Evolutionary conservation across 148 eudicot genomes (phyloP), one percentile per base, ranked within the genome.

Genomic region (Beta vulgaris): DNA sequence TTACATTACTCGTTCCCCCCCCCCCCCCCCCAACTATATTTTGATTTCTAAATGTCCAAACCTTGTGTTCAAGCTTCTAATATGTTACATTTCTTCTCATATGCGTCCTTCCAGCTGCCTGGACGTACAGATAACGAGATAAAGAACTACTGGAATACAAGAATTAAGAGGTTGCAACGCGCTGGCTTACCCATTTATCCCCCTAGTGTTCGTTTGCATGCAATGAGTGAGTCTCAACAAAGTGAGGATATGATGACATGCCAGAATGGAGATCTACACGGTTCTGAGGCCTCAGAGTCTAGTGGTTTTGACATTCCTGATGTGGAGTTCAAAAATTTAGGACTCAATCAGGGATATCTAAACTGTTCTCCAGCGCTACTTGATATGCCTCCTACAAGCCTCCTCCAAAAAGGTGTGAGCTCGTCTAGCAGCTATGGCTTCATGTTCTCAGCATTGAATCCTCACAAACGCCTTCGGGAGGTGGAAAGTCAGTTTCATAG

Each of bases 81-180:
- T 63, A n/a, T 43, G 48, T 46, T 65, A 2, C 18, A 21, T 11
- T 66, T 19, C 49, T 1, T 60, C 37, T 34, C 44, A 12, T 54
- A 25, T 64, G 39, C 42, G 13, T 73, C 65, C n/a, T 37, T 74
- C 53, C 82, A 91, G 97, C 73, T 91, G 43, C 97, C 97, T 78
- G 97, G 97, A 48, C 91, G 97, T 34, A 89, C 97, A 49, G 97
- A 91, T 76, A 91, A 91, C 23, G 97, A 91, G 85, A 91, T 91
- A 64, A 91, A 91, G 74, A 91, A 91, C 74, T 91, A 62, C 77
- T 91, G 97, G 97, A 91, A 91, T 57, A 91, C 97, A 8, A 84
- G 97, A 83, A 84, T 83, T 6, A 91, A 91, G 83, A 85, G 93
- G 68, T 77, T 87, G 25, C 89, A 84, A 63, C 93, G 97, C 35